Evolutionary conservation across 139 green algal species (phyloP).

Genomic region (Coelastrella sp.): DNA sequence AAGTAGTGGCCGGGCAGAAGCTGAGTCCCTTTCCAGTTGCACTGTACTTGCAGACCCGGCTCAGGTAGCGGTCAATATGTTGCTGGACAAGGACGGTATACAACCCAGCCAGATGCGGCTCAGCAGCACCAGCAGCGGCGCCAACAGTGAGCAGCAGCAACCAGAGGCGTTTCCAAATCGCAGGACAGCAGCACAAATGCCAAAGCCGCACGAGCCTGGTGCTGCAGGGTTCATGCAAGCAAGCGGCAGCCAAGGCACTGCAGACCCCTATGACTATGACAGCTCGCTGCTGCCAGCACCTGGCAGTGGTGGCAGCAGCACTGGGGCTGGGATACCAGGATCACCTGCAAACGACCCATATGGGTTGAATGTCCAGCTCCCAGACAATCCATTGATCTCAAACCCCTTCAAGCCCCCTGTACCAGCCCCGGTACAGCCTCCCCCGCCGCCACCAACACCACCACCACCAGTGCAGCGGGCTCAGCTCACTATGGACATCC

Average conservation of each 20-base stretch:
- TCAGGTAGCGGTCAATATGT: slow-evolving; percentile 27
- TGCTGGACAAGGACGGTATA: background rate
- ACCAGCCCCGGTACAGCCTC: background rate
- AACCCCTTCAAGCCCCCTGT: slow-evolving; percentile 5
- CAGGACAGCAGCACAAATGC: background rate
- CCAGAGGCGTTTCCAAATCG: background rate
- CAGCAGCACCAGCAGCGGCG: background rate
- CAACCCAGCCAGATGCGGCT: background rate
- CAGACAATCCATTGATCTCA: background rate
- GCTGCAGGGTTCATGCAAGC: background rate
- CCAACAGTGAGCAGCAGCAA: background rate
- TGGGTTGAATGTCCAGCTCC: slow-evolving; percentile 2
- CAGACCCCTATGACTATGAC: slow-evolving; percentile 5
- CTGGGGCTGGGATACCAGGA: background rate
- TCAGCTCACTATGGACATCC: slow-evolving; percentile 33
- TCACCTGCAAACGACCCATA: slow-evolving; percentile 23
- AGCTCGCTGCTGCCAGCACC: background rate
- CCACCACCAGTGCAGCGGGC: background rate
- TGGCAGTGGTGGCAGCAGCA: background rate
- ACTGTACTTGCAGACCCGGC: background rate
- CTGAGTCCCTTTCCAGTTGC: background rate
- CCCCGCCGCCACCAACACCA: background rate
- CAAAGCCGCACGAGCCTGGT: background rate
- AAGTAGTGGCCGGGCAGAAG: too few relatives aligned
- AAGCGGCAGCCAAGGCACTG: background rate